phyloP scores from a whole-genome alignment of 352 stramenopile species.

The Pythium brachiatum region DNA sequence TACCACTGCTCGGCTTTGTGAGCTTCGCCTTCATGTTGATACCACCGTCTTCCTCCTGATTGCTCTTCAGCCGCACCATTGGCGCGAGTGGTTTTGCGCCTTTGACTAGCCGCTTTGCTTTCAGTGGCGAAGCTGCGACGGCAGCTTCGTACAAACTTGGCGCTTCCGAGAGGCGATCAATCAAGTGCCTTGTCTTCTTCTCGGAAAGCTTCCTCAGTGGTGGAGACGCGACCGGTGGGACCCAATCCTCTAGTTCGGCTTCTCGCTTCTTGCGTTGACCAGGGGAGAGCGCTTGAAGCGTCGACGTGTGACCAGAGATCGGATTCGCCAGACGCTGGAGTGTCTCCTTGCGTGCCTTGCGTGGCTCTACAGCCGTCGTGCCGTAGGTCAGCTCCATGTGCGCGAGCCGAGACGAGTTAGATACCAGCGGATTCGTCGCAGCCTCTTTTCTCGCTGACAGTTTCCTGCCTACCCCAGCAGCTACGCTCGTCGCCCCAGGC shows the following conservation, averaged over 20 bases:
- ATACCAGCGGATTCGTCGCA: background rate
- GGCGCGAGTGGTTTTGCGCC: background rate
- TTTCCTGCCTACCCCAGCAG: background rate
- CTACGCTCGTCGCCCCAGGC: background rate
- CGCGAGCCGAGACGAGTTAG: constrained; percentile 32
- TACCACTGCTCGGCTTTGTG: background rate
- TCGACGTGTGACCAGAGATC: constrained; percentile 64
- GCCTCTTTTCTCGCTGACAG: constrained; percentile 12
- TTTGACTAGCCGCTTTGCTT: constrained; percentile 8
- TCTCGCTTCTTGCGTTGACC: constrained; percentile 55
- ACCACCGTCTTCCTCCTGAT: constrained; percentile 6
- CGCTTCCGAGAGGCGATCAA: constrained; percentile 22
- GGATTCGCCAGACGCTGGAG: constrained; percentile 65
- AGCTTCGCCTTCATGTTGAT: background rate
- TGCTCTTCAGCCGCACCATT: background rate
- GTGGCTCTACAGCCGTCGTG: constrained; percentile 36
- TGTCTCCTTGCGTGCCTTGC: constrained; percentile 57
- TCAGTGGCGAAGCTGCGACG: background rate
- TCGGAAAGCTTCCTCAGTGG: background rate
- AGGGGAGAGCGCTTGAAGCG: constrained; percentile 54
- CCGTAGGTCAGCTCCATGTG: constrained; percentile 70
- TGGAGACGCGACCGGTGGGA: background rate
- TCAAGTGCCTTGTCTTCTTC: constrained; percentile 11
- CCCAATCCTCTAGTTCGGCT: constrained; percentile 18
- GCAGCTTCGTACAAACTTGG: constrained; percentile 21